Evolutionary conservation across 225 moss, liverwort and hornwort genomes (phyloP), one percentile per base, ranked within the genome.

Genomic region (Climacium dendroides): DNA sequence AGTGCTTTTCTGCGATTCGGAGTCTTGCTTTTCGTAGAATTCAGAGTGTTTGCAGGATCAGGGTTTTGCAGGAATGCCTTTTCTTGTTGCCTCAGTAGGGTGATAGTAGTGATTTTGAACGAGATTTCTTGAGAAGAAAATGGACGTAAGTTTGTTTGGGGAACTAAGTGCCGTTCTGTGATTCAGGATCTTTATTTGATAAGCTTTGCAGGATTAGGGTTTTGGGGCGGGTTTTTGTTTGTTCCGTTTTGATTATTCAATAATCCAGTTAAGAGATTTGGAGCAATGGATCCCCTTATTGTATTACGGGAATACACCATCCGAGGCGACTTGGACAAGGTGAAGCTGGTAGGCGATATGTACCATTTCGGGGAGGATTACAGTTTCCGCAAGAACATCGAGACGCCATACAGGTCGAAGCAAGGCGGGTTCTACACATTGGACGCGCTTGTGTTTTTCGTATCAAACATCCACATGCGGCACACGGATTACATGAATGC

Each of bases 351-450:
- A 5, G 97, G 92, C 43, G 95, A 95, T 78, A 97, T 96, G 34
- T 96, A 95, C 55, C 94, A 93, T 39, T 97, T 99, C 69, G 99
- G 99, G 64, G 96, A 99, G 20, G 92, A 92, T 74, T 92, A 96
- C 88, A 95, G 92, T 82, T 96, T 97, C 80, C 95, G 95, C 41
- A 93, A 94, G 74, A 96, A 89, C 76, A 91, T 95, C 39, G 99
- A 99, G 89, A 99, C 99, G 45, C 95, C 96, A 6, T 99, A 99
- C 83, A 92, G 99, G 86, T 95, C 97, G 74, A 99, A 97, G 90
- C 97, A 99, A 85, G 97, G 99, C 18, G 95, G 95, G 82, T 90
- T 97, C 67, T 99, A 99, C 86, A 94, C 97, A 23, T 84, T 99
- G 87, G 99, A 99, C 80, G 94, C 97, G 30, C 91, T 99, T 52